phyloP scores from a whole-genome alignment of 2,329 filamentous ascomycete species.

The Dothiorella sarmentorum region DNA sequence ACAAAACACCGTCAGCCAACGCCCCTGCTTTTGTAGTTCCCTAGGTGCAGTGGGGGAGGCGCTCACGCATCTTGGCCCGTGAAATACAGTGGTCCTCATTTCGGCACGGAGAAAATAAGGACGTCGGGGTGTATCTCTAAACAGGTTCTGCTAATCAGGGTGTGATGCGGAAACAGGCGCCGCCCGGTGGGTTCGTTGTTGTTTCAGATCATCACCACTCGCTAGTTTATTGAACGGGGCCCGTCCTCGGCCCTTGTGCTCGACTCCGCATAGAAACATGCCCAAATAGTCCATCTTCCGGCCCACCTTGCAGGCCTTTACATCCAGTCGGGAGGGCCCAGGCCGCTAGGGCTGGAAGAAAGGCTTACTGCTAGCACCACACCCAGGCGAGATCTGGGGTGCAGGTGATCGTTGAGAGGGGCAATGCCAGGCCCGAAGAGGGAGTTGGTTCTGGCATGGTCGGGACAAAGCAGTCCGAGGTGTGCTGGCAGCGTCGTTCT shows the following conservation, averaged over 20 bases:
- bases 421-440: background rate
- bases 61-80: background rate
- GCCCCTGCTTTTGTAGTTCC: constrained; percentile 13
- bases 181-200: background rate
- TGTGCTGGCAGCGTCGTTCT: background rate
- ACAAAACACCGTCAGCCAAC: background rate
- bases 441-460: background rate
- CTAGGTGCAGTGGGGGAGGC: background rate
- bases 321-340: background rate
- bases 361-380: background rate
- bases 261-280: background rate
- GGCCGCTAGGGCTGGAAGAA: background rate
- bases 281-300: background rate
- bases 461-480: constrained; percentile 10
- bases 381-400: constrained; percentile 4
- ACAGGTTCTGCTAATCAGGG: constrained; percentile 2
- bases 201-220: constrained; percentile 6
- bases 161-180: background rate
- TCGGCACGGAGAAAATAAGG: constrained; percentile 15
- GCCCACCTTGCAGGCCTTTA: background rate
- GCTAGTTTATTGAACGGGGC: constrained; percentile 4
- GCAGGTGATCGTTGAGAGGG: background rate
- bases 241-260: background rate
- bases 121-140: background rate
- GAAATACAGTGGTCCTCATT: constrained; percentile 3